Percentiles rank a stretch among this genome's conserved stretches.
phyloP scores from a whole-genome alignment of 306 rosid species.

The Glycine tomentella region DNA sequence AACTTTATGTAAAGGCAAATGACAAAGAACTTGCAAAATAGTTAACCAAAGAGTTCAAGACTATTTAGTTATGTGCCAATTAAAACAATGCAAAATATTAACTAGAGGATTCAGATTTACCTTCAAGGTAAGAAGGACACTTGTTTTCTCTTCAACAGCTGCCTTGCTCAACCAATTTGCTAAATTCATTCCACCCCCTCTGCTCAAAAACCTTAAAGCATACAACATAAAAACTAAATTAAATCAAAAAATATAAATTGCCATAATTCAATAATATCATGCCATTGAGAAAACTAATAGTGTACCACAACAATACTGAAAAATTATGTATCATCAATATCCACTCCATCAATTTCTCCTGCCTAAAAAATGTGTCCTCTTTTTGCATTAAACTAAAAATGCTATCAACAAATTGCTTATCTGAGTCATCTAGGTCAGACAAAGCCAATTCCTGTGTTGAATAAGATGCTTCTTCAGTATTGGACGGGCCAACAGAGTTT shows the following conservation, averaged over 20 bases:
- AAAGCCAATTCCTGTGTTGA: slow-evolving; percentile 69
- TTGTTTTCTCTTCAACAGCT: slow-evolving; percentile 90
- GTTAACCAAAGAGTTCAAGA: slow-evolving; percentile 40
- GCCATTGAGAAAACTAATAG: slow-evolving; percentile 46
- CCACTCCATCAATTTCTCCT: slow-evolving; percentile 93
- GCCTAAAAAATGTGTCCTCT: slow-evolving; percentile 94
- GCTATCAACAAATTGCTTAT: slow-evolving; percentile 81
- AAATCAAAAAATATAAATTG: slow-evolving; percentile 40
- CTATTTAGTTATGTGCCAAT: slow-evolving; percentile 26
- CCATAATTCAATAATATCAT: slow-evolving; percentile 20
- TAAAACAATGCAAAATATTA: slow-evolving; percentile 24
- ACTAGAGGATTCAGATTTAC: slow-evolving; percentile 54
- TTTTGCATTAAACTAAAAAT: slow-evolving; percentile 82
- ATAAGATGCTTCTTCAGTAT: slow-evolving; percentile 70
- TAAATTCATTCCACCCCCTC: slow-evolving; percentile 86
- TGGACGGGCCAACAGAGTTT: slow-evolving; percentile 60
- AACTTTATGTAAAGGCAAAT: slow-evolving; percentile 90
- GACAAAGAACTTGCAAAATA: slow-evolving; percentile 85
- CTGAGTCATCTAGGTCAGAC: slow-evolving; percentile 72
- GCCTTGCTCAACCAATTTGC: slow-evolving; percentile 91
- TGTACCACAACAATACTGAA: slow-evolving; percentile 89
- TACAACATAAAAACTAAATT: slow-evolving; percentile 44
- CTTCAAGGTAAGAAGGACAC: slow-evolving; percentile 80
- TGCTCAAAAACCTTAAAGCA: slow-evolving; percentile 78
- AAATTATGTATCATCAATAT: slow-evolving; percentile 79